A percentile compares a stretch with the other conserved stretches of the same genome.
These are phyloP conservation scores for Capronia epimyces DNA, from an alignment of 2,329 filamentous ascomycete species.

Conservation along the genomic window DNA sequence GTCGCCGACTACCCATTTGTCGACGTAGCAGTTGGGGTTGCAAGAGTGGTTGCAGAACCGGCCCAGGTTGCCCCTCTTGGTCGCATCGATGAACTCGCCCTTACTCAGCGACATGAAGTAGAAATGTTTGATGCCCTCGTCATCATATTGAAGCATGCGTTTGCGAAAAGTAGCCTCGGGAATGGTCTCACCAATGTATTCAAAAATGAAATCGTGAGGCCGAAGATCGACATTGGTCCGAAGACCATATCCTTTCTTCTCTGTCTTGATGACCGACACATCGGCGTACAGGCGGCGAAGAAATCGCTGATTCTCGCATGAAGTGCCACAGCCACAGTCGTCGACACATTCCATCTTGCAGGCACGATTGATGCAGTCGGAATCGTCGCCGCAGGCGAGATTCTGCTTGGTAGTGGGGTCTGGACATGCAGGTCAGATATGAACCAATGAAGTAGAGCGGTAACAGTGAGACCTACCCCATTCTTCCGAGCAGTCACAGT, in stretches of 20 bases:
- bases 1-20: slow-evolving; percentile 98
- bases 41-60: slow-evolving; percentile 99
- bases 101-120: slow-evolving; percentile 99
- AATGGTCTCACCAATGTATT: slow-evolving; percentile 98
- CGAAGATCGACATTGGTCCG: slow-evolving; percentile 72
- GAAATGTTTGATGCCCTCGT: slow-evolving; percentile 97
- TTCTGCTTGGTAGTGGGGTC: slow-evolving; percentile 56
- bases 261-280: slow-evolving; percentile 93
- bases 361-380: slow-evolving; percentile 95
- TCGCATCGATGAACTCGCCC: slow-evolving; percentile 94
- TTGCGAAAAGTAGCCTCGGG: slow-evolving; percentile 83
- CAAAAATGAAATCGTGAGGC: slow-evolving; percentile 87
- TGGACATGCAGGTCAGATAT: slow-evolving; percentile 33
- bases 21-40: slow-evolving; percentile 97
- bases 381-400: slow-evolving; percentile 87
- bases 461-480: slow-evolving; percentile 65
- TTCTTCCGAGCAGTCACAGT: slow-evolving; percentile 92
- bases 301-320: slow-evolving; percentile 92
- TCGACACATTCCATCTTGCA: slow-evolving; percentile 95
- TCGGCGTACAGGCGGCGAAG: slow-evolving; percentile 82
- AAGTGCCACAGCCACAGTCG: slow-evolving; percentile 78
- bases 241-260: slow-evolving; percentile 94
- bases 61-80: slow-evolving; percentile 90
- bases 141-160: slow-evolving; percentile 88
- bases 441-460: not conserved